phyloP scores from a whole-genome alignment of 169 alveolate genomes.

The Cryptosporidium sp. region DNA sequence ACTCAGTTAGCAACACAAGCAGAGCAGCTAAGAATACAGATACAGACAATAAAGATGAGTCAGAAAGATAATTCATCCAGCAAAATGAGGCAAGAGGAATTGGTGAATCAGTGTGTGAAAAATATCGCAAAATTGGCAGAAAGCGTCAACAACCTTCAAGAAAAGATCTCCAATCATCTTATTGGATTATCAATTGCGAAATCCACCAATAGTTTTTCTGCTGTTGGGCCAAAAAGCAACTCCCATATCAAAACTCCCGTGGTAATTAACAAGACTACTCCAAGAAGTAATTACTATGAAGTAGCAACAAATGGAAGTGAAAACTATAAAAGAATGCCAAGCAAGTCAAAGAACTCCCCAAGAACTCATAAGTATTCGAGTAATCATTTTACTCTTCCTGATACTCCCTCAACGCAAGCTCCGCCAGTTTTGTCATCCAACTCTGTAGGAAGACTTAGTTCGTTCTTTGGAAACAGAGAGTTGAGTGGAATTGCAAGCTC shows the following conservation, averaged over 20 bases:
- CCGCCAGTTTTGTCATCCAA: constrained; percentile 45
- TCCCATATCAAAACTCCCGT: constrained; percentile 49
- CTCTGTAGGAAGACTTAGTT: constrained; percentile 35
- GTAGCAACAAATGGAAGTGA: constrained; percentile 15
- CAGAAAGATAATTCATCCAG: constrained; percentile 53
- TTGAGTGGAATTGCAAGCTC: constrained; percentile 55
- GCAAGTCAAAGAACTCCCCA: constrained; percentile 49
- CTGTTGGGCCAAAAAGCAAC: constrained; percentile 21
- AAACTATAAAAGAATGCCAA: constrained; percentile 29
- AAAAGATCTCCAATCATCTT: constrained; percentile 62
- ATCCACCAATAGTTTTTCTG: constrained; percentile 23
- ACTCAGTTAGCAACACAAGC: constrained; percentile 67
- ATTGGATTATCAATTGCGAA: constrained; percentile 64
- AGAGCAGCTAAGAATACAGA: constrained; percentile 61
- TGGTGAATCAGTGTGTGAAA: constrained; percentile 69
- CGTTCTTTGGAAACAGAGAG: constrained; percentile 36
- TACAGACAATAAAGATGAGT: constrained; percentile 41
- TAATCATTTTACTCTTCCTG: constrained; percentile 45
- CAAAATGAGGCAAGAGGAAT: constrained; percentile 63
- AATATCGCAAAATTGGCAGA: constrained; percentile 74
- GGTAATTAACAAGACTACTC: constrained; percentile 22
- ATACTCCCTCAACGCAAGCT: constrained; percentile 75
- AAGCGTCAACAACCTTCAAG: constrained; percentile 67
- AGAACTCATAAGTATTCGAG: constrained; percentile 8
- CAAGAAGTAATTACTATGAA: constrained; percentile 56